Percentiles rank a stretch among this genome's conserved stretches.
Evolutionary conservation across 306 rosid genomes (phyloP).

Genomic region (Hylodesmum podocarpum): DNA sequence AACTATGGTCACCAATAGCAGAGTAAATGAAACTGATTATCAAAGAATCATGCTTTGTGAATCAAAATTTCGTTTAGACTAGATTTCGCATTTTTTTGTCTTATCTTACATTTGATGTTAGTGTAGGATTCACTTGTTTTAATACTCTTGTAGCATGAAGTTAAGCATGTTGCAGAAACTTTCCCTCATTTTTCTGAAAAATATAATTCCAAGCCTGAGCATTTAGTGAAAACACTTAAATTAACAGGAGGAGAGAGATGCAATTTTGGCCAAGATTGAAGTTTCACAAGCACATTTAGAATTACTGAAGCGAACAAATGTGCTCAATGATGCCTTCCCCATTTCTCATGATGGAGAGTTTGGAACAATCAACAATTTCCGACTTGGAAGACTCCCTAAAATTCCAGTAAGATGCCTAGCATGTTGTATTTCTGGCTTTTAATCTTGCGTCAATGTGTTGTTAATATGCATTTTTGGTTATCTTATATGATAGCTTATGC

Average conservation of each 20-base stretch:
- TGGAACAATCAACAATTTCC: slow-evolving; percentile 94
- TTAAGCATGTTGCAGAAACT: slow-evolving; percentile 24
- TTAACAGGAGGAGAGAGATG: slow-evolving; percentile 96
- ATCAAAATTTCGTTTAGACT: not conserved
- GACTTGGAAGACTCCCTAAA: slow-evolving; percentile 98
- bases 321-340: slow-evolving; percentile 94
- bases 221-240: slow-evolving; percentile 26
- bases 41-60: not conserved
- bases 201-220: not conserved
- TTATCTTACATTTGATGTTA: not conserved
- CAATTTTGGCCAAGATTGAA: slow-evolving; percentile 87
- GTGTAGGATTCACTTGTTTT: not conserved
- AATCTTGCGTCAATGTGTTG: not conserved
- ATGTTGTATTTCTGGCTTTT: slow-evolving; percentile 19
- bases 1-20: not conserved
- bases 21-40: not conserved
- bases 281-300: slow-evolving; percentile 98
- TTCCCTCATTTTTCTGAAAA: not conserved
- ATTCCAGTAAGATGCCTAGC: slow-evolving; percentile 66
- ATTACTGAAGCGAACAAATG: slow-evolving; percentile 85
- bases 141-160: slow-evolving; percentile 17
- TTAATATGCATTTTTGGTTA: slow-evolving; percentile 9
- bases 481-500: not conserved
- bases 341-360: slow-evolving; percentile 96
- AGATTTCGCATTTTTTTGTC: not conserved